Evolutionary conservation across 192 early-diverging fungal genomes (phyloP), one percentile per base, ranked within the genome.

Genomic region (Cladochytrium replicatum): DNA sequence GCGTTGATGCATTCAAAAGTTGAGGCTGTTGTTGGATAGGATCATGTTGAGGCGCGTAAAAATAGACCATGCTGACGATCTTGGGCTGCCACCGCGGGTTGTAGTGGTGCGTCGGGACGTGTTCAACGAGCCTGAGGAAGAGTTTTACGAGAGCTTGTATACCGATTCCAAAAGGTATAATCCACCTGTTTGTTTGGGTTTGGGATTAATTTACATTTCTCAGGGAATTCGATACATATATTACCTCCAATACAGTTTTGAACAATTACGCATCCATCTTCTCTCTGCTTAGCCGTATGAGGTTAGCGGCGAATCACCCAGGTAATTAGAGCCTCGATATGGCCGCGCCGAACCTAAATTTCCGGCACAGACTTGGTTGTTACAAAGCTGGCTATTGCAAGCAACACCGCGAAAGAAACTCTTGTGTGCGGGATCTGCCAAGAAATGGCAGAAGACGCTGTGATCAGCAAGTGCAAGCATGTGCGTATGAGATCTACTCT

Each of bases 221-320:
- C n/a, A n/a, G n/a, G n/a, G n/a, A n/a, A n/a, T 94, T 94, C 54
- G 71, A 72, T 2, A 88, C 86, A 0, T 94, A 89, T 67, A 82
- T 87, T 2, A 70, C 69, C 39, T 68, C 82, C 45, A 81, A 78
- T 6, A 87, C 89, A 0, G 84, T 91, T 21, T 72, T 93, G 34
- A 92, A 92, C 61, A 86, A 93, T 67, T 97, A 93, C 54, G 88
- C 90, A 32, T 86, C 82, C 45, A 91, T 97, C 46, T 93, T 97
- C 62, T 88, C 90, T 63, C 68, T 92, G 6, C 66, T 97, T 43
- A 85, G 74, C 7, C 78, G 86, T 27, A 90, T 97, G 88, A 63
- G 93, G 22, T 80, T 91, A 52, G 86, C 88, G 25, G 85, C 84
- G 28, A 86, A 97, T 68, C 93, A 97, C 59, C 93, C 91, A 3